phyloP scores from a whole-genome alignment of 1,139 yeast species.

The Hyphopichia burtonii region DNA sequence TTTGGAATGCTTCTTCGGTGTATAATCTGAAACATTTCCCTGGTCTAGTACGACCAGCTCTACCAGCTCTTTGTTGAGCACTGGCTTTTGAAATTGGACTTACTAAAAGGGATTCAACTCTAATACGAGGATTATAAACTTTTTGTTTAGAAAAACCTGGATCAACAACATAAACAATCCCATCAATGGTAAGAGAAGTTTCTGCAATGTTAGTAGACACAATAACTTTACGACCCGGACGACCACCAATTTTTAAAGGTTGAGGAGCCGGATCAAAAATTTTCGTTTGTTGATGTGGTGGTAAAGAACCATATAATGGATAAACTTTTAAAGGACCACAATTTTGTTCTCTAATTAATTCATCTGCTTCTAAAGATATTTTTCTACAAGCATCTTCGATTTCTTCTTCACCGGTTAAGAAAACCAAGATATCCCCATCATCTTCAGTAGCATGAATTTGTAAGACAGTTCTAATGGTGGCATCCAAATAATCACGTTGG shows the following conservation, averaged over 20 bases:
- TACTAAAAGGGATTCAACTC: slow-evolving; percentile 91
- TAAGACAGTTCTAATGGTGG: slow-evolving; percentile 90
- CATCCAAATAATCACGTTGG: slow-evolving; percentile 91
- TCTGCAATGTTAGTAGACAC: slow-evolving; percentile 97
- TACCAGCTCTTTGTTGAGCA: slow-evolving; percentile 98
- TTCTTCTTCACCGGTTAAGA: slow-evolving; percentile 97
- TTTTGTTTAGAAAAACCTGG: slow-evolving; percentile 97
- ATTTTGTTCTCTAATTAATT: slow-evolving; percentile 79
- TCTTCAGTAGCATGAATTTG: slow-evolving; percentile 97
- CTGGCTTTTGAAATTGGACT: slow-evolving; percentile 97
- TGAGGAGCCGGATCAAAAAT: slow-evolving; percentile 90
- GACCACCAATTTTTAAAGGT: slow-evolving; percentile 60
- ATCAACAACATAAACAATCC: slow-evolving; percentile 94
- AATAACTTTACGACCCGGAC: slow-evolving; percentile 91
- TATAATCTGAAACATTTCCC: slow-evolving; percentile 96
- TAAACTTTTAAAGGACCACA: slow-evolving; percentile 88
- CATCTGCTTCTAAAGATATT: slow-evolving; percentile 84
- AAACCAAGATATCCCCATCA: slow-evolving; percentile 85
- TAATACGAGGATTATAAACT: slow-evolving; percentile 92
- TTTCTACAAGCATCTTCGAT: slow-evolving; percentile 96
- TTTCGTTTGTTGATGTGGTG: slow-evolving; percentile 92
- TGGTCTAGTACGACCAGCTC: slow-evolving; percentile 99
- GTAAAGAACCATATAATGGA: slow-evolving; percentile 93
- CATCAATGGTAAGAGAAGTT: slow-evolving; percentile 96
- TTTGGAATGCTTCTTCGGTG: slow-evolving; percentile 94